These are phyloP conservation scores for Aspergillus saccharolyticus DNA, from an alignment of 495 filamentous ascomycete species.

Conservation along the genomic window DNA sequence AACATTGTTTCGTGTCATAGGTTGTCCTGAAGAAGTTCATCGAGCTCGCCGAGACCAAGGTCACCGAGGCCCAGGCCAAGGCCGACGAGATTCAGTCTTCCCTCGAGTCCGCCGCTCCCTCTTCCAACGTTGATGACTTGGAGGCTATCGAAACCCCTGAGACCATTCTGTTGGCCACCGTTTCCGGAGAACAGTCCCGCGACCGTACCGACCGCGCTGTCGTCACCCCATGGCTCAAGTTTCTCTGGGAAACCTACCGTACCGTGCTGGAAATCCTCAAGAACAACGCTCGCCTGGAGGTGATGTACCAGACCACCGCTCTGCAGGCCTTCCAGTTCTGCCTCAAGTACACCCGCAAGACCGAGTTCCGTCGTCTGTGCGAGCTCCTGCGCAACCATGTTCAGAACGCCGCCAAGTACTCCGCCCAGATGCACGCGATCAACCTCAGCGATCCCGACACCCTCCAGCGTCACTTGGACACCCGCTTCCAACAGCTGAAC, in stretches of 20 bases:
- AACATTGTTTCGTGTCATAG: conserved; percentile 37
- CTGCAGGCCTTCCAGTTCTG: conserved; percentile 99
- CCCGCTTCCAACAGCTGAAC: conserved; percentile 96
- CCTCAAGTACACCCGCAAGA: conserved; percentile 96
- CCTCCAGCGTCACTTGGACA: conserved; percentile 92
- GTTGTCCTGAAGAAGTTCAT: conserved; percentile 95
- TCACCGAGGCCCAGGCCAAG: conserved; percentile 91
- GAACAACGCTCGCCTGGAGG: conserved; percentile 95
- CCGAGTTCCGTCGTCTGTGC: conserved; percentile 96
- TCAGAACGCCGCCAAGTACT: conserved; percentile 98
- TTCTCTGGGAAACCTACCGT: conserved; percentile 99
- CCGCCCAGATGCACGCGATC: conserved; percentile 97
- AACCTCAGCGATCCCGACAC: conserved; percentile 98
- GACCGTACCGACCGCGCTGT: conserved; percentile 97
- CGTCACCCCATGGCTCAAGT: conserved; percentile 98
- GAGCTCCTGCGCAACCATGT: conserved; percentile 98
- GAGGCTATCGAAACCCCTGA: conserved; percentile 97
- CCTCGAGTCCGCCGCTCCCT: conserved; percentile 65
- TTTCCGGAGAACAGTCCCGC: conserved; percentile 93
- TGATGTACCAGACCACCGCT: conserved; percentile 97
- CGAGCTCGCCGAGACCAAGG: conserved; percentile 92
- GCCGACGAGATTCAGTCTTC: conserved; percentile 90
- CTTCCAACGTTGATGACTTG: conserved; percentile 83
- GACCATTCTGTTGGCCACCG: conserved; percentile 94
- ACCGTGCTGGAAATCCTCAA: conserved; percentile 97